Percentiles rank a stretch among this genome's conserved stretches.
Evolutionary conservation across 2,329 filamentous ascomycete species (phyloP).

Genomic region (Coccinonectria pachysandricola): DNA sequence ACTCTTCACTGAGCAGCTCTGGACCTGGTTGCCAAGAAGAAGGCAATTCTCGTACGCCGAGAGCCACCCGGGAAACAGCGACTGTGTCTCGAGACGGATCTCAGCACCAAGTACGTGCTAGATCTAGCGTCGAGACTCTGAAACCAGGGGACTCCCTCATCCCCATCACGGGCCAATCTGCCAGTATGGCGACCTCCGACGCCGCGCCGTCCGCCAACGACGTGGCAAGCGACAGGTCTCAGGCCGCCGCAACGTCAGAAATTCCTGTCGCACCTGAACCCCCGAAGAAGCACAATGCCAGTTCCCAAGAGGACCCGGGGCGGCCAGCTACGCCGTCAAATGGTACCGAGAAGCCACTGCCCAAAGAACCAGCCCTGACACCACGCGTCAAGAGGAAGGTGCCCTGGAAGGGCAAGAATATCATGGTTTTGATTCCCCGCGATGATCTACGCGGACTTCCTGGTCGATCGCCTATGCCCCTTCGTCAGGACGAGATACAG

Average conservation of each 20-base stretch:
- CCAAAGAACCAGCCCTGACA: conserved; percentile 31
- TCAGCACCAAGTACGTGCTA: conserved; percentile 33
- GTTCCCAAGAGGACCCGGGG: conserved; percentile 19
- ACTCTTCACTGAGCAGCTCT: conserved; percentile 63
- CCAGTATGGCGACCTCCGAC: conserved; percentile 24
- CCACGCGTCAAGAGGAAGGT: conserved; percentile 61
- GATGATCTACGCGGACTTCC: conserved; percentile 55
- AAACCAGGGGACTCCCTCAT: conserved; percentile 24
- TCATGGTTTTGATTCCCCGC: conserved; percentile 57
- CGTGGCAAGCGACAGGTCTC: conserved; percentile 17
- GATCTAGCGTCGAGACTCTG: conserved; percentile 48
- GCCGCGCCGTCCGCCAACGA: conserved; percentile 19
- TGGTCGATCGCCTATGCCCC: conserved; percentile 42
- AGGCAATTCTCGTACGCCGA: conserved; percentile 37
- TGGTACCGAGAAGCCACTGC: conserved; percentile 24
- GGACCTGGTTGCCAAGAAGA: conserved; percentile 43
- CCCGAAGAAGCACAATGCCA: conserved; percentile 12
- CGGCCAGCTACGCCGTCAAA: conserved; percentile 27
- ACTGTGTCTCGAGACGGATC: conserved; percentile 19
- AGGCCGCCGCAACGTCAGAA: conserved; percentile 17
- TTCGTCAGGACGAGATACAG: conserved; percentile 44
- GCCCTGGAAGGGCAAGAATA: conserved; percentile 65
- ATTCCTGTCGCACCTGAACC: conserved; percentile 16
- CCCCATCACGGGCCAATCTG: conserved; percentile 19
- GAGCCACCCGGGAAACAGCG: conserved; percentile 22